A percentile compares a stretch with the other conserved stretches of the same genome.
phyloP scores from a whole-genome alignment of 2,329 filamentous ascomycete genomes.

The Neopestalotiopsis sp. region DNA sequence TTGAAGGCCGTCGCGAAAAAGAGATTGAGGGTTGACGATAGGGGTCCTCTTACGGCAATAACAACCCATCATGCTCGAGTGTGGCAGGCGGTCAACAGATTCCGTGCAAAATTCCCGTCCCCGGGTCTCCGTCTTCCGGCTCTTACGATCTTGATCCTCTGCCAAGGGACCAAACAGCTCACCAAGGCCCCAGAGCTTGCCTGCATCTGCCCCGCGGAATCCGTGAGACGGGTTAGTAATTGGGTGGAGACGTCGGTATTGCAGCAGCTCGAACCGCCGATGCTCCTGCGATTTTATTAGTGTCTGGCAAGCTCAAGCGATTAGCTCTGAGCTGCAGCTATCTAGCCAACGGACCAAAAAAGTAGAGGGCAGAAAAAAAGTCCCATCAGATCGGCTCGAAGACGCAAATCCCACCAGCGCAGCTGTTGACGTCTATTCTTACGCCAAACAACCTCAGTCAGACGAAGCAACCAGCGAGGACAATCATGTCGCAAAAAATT shows the following conservation, averaged over 20 bases:
- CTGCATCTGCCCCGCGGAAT: background rate
- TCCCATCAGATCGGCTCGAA: background rate
- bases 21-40: constrained; percentile 7
- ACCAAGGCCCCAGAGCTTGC: background rate
- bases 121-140: constrained; percentile 7
- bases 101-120: too few species aligned
- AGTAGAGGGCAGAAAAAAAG: background rate
- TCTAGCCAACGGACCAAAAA: background rate
- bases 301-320: background rate
- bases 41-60: constrained; percentile 10
- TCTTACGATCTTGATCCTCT: constrained; percentile 8
- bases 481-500: constrained; percentile 46
- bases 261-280: background rate
- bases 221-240: background rate
- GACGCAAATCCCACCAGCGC: background rate
- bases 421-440: background rate
- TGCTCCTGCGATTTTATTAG: background rate
- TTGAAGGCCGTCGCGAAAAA: constrained; percentile 6
- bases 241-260: background rate
- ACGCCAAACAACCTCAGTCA: background rate
- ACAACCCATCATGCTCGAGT: background rate
- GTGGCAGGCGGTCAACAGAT: constrained; percentile 11
- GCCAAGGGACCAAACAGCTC: background rate
- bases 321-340: background rate
- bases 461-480: background rate